Conservation (phyloP, 257 asterid genomes). For the Penstemon barbatus region DNA sequence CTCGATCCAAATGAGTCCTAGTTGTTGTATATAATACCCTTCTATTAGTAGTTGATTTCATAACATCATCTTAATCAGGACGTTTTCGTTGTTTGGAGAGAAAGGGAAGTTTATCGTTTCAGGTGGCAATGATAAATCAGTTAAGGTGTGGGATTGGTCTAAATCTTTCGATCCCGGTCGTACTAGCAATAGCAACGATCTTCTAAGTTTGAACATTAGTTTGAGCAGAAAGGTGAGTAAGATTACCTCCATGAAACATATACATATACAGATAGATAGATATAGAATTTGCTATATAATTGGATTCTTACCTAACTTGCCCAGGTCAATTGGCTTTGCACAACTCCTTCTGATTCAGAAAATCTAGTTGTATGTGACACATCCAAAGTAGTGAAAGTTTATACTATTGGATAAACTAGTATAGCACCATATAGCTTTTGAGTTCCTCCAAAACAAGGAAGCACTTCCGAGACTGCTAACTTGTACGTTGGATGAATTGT, state of each 20-base stretch:
- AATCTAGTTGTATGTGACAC: slow-evolving; percentile 86
- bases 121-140: slow-evolving; percentile 83
- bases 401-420: slow-evolving; percentile 43
- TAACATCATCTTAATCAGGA: slow-evolving; percentile 39
- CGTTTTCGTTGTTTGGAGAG: slow-evolving; percentile 84
- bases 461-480: not conserved
- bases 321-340: slow-evolving; percentile 94
- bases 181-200: slow-evolving; percentile 33
- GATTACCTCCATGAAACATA: not conserved
- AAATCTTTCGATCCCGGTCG: slow-evolving; percentile 43
- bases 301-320: slow-evolving; percentile 10
- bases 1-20: no score
- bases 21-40: not conserved
- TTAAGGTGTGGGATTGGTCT: slow-evolving; percentile 88
- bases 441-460: not conserved
- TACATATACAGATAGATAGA: no score
- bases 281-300: not conserved
- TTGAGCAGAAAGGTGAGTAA: slow-evolving; percentile 65
- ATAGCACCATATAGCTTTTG: not conserved
- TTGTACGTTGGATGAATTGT: slow-evolving; percentile 4
- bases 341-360: slow-evolving; percentile 78
- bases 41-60: slow-evolving; percentile 12
- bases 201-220: slow-evolving; percentile 45
- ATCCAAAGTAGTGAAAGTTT: slow-evolving; percentile 80
- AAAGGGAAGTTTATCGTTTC: slow-evolving; percentile 79